Evolutionary conservation across 768 basidiomycete genomes (phyloP).

Genomic region (Lepiota brunneoincarnata): DNA sequence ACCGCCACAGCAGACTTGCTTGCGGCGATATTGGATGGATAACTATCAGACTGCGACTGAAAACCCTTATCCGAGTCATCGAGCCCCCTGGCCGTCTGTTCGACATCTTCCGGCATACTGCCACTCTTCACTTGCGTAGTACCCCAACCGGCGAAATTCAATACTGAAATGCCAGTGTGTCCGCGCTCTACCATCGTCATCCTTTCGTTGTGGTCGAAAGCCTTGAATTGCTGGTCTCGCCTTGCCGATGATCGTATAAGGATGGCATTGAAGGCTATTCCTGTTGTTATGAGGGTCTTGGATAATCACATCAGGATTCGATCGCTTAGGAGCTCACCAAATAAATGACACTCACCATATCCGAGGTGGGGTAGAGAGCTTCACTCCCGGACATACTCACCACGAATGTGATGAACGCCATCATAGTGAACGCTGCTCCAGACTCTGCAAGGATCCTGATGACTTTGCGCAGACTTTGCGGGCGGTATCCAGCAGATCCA

Average conservation of each 20-base stretch:
- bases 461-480: background rate
- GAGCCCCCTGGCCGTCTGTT: too few species aligned
- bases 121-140: too few species aligned
- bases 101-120: too few species aligned
- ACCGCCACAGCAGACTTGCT: too few species aligned
- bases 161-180: too few species aligned
- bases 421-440: background rate
- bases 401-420: background rate
- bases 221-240: background rate
- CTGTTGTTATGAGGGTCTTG: background rate
- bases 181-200: too few species aligned
- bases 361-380: background rate
- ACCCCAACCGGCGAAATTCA: too few species aligned
- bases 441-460: conserved; percentile 1
- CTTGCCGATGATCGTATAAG: background rate
- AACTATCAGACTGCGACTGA: too few species aligned
- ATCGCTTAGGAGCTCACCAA: background rate
- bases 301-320: background rate
- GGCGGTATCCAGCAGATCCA: background rate
- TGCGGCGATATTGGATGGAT: too few species aligned
- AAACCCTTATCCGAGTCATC: too few species aligned
- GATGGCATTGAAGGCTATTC: conserved; percentile 3
- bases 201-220: background rate
- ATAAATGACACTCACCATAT: background rate
- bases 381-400: background rate